A percentile compares a stretch with the other conserved stretches of the same genome.
These are phyloP conservation scores for Penicillium sp. DNA, from an alignment of 2,329 filamentous ascomycete species.

Conservation along the genomic window DNA sequence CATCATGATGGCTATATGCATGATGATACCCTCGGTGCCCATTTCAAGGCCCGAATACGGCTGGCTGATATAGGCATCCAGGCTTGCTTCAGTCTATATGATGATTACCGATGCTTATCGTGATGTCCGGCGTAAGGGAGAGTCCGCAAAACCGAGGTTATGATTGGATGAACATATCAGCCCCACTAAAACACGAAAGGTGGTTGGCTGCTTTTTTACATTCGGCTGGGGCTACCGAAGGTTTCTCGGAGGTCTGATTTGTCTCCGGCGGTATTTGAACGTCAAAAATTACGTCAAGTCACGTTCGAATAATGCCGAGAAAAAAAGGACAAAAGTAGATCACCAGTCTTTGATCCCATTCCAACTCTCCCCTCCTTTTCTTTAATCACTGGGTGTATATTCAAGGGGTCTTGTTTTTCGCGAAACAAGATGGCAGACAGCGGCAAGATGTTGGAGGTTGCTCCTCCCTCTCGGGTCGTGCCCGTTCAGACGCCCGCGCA, in stretches of 20 bases:
- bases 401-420: slow-evolving; percentile 19
- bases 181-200: not conserved
- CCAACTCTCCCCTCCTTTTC: slow-evolving; percentile 10
- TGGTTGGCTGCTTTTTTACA: slow-evolving; percentile 7
- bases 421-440: slow-evolving; percentile 34
- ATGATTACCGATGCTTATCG: slow-evolving; percentile 12
- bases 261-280: slow-evolving; percentile 29
- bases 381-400: slow-evolving; percentile 6
- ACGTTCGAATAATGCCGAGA: slow-evolving; percentile 2
- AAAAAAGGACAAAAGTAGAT: slow-evolving; percentile 18
- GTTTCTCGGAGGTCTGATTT: slow-evolving; percentile 35
- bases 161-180: slow-evolving; percentile 26
- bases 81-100: slow-evolving; percentile 9
- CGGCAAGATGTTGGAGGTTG: slow-evolving; percentile 30
- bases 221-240: slow-evolving; percentile 20
- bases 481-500: slow-evolving; percentile 18
- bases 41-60: slow-evolving; percentile 11
- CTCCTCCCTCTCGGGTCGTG: slow-evolving; percentile 21
- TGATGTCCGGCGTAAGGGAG: slow-evolving; percentile 6
- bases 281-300: slow-evolving; percentile 24
- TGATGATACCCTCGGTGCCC: slow-evolving; percentile 5
- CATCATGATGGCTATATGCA: not conserved
- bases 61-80: not conserved
- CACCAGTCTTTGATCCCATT: slow-evolving; percentile 2
- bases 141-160: slow-evolving; percentile 26